A percentile compares a stretch with the other conserved stretches of the same genome.
These are phyloP conservation scores for Penicillium crustosum DNA, from an alignment of 2,329 filamentous ascomycete genomes.

Conservation along the genomic window DNA sequence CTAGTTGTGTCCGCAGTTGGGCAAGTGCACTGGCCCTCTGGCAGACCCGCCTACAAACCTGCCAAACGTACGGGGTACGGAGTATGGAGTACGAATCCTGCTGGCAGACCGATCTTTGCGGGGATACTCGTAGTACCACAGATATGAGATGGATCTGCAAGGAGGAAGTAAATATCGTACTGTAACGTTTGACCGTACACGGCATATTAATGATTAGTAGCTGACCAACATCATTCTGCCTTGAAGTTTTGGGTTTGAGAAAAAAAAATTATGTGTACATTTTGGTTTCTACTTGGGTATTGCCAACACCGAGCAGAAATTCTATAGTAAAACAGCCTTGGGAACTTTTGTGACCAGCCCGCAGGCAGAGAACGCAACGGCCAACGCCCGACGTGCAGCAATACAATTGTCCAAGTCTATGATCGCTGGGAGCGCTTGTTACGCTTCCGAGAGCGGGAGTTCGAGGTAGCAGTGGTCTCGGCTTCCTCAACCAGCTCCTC, in stretches of 20 bases:
- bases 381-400: background rate
- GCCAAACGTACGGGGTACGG: background rate
- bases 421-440: conserved; percentile 33
- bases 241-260: background rate
- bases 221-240: background rate
- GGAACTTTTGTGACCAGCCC: background rate
- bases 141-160: background rate
- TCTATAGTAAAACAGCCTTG: conserved; percentile 6
- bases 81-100: background rate
- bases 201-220: background rate
- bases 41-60: background rate
- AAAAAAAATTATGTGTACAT: conserved; percentile 9
- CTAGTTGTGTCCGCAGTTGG: background rate
- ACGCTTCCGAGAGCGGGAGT: conserved; percentile 26
- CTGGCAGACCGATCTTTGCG: background rate
- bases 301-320: background rate
- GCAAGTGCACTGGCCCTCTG: background rate
- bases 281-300: conserved; percentile 3
- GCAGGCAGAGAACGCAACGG: background rate
- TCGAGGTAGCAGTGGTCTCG: conserved; percentile 28
- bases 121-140: background rate
- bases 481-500: conserved; percentile 25
- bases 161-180: background rate
- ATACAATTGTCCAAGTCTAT: conserved; percentile 8
- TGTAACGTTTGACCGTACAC: background rate